Evolutionary conservation across 768 basidiomycete genomes (phyloP).

Genomic region (Terana coerulea): DNA sequence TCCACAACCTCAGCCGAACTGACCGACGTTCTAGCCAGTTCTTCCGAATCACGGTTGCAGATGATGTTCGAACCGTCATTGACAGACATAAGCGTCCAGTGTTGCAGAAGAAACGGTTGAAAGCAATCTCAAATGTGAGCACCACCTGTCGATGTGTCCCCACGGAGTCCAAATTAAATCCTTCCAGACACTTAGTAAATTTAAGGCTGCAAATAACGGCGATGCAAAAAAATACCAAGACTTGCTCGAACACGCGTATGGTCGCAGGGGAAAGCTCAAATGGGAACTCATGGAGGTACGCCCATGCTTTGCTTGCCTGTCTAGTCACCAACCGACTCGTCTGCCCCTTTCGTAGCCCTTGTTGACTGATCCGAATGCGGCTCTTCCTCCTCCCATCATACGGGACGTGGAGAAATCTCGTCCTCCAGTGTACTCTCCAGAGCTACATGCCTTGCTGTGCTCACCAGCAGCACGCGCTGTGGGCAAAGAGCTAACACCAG

Average conservation of each 20-base stretch:
- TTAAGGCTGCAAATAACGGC: conserved; percentile 54
- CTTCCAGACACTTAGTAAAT: not conserved
- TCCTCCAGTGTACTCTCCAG: conserved; percentile 64
- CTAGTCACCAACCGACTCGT: conserved; percentile 7
- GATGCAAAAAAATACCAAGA: conserved; percentile 46
- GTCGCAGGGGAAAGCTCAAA: conserved; percentile 66
- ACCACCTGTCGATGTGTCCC: conserved; percentile 35
- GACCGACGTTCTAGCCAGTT: conserved; percentile 44
- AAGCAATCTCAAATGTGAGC: not conserved
- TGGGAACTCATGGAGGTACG: conserved; percentile 66
- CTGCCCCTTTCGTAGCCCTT: conserved; percentile 45
- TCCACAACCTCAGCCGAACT: not conserved
- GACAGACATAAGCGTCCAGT: conserved; percentile 12
- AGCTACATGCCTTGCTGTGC: conserved; percentile 59
- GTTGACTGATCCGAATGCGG: conserved; percentile 41
- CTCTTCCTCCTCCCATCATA: conserved; percentile 46
- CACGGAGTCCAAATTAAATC: conserved; percentile 26
- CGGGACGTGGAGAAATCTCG: conserved; percentile 46
- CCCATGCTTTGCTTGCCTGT: not conserved
- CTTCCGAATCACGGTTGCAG: conserved; percentile 54
- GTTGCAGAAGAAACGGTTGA: not conserved
- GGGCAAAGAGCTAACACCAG: conserved; percentile 40
- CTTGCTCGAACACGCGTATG: conserved; percentile 69
- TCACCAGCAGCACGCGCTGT: conserved; percentile 39
- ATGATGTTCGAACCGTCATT: conserved; percentile 53